phyloP scores from a whole-genome alignment of 306 rosid species.

The Parietaria judaica region DNA sequence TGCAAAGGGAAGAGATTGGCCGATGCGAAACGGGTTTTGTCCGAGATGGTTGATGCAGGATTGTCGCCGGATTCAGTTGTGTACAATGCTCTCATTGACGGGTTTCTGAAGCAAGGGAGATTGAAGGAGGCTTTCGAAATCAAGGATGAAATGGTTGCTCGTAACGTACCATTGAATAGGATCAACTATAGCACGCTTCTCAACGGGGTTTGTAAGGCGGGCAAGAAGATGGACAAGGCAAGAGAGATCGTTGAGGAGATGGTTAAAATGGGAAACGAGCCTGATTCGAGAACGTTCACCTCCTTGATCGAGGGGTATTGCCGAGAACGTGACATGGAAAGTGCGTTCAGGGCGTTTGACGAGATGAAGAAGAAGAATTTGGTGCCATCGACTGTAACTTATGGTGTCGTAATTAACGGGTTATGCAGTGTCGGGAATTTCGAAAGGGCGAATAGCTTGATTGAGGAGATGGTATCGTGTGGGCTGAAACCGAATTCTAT shows the following conservation, averaged over 20 bases:
- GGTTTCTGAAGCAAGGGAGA: constrained; percentile 27
- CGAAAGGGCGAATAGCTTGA: constrained; percentile 20
- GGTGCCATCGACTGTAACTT: constrained; percentile 23
- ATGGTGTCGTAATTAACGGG: constrained; percentile 30
- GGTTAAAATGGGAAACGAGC: constrained; percentile 20
- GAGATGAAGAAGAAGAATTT: constrained; percentile 35
- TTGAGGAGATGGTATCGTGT: constrained; percentile 19
- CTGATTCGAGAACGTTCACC: constrained; percentile 22
- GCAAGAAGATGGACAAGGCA: constrained; percentile 29
- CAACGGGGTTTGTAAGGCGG: constrained; percentile 28
- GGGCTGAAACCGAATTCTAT: constrained; percentile 32
- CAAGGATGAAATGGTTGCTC: constrained; percentile 28
- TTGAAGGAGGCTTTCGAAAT: constrained; percentile 32
- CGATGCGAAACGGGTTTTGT: constrained; percentile 28
- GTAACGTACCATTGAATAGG: constrained; percentile 14
- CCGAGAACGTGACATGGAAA: constrained; percentile 13
- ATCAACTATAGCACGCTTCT: constrained; percentile 23
- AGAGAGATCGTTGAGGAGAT: constrained; percentile 28
- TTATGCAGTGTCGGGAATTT: constrained; percentile 24
- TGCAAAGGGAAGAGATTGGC: constrained; percentile 26
- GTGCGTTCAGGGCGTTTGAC: constrained; percentile 21
- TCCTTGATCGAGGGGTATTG: constrained; percentile 33
- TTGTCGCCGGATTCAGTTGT: constrained; percentile 21
- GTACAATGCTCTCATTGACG: constrained; percentile 32
- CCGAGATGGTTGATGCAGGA: constrained; percentile 26